Conservation (phyloP, 352 stramenopile species). For the Phytophthora lateralis region DNA sequence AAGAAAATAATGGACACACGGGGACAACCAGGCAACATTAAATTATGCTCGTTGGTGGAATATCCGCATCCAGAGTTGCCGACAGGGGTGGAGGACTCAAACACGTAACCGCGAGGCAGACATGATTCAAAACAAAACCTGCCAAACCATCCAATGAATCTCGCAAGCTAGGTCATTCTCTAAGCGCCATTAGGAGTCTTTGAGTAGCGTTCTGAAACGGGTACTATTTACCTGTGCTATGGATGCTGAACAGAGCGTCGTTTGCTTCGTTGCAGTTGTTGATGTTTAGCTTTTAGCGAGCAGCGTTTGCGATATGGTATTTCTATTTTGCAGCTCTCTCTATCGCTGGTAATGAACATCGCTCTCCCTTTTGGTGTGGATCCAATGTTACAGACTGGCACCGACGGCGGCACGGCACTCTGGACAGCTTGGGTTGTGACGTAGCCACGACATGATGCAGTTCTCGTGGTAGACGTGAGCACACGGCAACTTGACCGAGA, state of each 20-base stretch:
- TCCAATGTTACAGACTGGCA: slow-evolving; percentile 10
- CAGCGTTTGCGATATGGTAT: background rate
- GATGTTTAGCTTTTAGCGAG: background rate
- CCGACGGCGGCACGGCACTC: slow-evolving; percentile 56
- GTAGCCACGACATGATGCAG: slow-evolving; percentile 72
- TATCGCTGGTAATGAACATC: slow-evolving; percentile 1
- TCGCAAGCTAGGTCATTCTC: too few relatives aligned
- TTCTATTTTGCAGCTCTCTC: slow-evolving; percentile 12
- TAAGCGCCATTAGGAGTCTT: too few relatives aligned
- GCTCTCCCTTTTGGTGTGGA: background rate
- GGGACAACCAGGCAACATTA: too few relatives aligned
- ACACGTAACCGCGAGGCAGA: too few relatives aligned
- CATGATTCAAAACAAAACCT: background rate
- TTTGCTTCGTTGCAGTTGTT: slow-evolving; percentile 2
- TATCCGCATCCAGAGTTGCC: too few relatives aligned
- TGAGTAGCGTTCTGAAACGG: too few relatives aligned
- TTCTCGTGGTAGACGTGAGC: slow-evolving; percentile 66
- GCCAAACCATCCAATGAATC: too few relatives aligned
- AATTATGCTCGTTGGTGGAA: too few relatives aligned
- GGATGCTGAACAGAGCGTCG: too few relatives aligned
- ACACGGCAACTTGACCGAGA: slow-evolving; percentile 56
- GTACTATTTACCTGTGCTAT: too few relatives aligned
- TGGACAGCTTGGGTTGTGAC: slow-evolving; percentile 60
- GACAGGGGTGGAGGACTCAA: too few relatives aligned
- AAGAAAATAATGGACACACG: too few relatives aligned